Evolutionary conservation across 2,329 filamentous ascomycete species (phyloP).

Genomic region (Aspergillus ibericus): DNA sequence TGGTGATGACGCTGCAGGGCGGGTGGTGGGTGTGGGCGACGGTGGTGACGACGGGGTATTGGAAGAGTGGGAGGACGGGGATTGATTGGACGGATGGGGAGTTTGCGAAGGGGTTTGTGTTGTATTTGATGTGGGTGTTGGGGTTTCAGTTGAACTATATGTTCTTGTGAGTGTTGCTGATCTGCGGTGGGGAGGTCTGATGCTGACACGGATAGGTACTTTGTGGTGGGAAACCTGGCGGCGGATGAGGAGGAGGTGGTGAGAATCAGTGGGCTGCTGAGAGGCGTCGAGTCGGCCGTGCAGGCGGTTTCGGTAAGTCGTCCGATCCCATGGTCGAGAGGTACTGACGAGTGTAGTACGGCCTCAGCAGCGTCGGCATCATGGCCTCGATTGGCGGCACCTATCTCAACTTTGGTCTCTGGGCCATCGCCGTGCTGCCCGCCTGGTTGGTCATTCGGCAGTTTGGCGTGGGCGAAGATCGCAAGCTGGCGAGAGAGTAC

Average conservation of each 20-base stretch:
- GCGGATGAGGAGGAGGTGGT: slow-evolving; percentile 63
- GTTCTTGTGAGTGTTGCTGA: slow-evolving; percentile 61
- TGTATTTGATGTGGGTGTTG: slow-evolving; percentile 66
- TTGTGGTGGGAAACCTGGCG: slow-evolving; percentile 67
- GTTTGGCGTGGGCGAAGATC: slow-evolving; percentile 47
- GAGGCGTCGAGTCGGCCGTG: slow-evolving; percentile 70
- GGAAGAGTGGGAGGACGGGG: slow-evolving; percentile 52
- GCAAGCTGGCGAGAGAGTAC: slow-evolving; percentile 25
- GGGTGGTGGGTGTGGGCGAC: slow-evolving; percentile 74
- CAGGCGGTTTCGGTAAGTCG: slow-evolving; percentile 64
- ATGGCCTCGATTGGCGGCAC: slow-evolving; percentile 66
- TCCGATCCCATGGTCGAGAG: slow-evolving; percentile 3
- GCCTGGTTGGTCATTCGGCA: slow-evolving; percentile 66
- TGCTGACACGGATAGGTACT: slow-evolving; percentile 54
- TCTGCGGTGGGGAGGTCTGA: neutral
- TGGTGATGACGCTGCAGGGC: slow-evolving; percentile 56
- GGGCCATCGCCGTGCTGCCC: slow-evolving; percentile 63
- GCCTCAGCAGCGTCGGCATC: slow-evolving; percentile 60
- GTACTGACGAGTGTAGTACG: slow-evolving; percentile 52
- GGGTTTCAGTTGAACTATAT: slow-evolving; percentile 74
- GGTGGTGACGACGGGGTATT: slow-evolving; percentile 62
- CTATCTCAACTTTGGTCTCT: slow-evolving; percentile 70
- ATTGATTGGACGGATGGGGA: slow-evolving; percentile 66
- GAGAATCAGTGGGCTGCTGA: slow-evolving; percentile 65
- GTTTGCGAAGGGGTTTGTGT: slow-evolving; percentile 65